Evolutionary conservation across 208 protist species (phyloP), one percentile per base, ranked within the genome.

Genomic region (Endotrypanum monterogeii): DNA sequence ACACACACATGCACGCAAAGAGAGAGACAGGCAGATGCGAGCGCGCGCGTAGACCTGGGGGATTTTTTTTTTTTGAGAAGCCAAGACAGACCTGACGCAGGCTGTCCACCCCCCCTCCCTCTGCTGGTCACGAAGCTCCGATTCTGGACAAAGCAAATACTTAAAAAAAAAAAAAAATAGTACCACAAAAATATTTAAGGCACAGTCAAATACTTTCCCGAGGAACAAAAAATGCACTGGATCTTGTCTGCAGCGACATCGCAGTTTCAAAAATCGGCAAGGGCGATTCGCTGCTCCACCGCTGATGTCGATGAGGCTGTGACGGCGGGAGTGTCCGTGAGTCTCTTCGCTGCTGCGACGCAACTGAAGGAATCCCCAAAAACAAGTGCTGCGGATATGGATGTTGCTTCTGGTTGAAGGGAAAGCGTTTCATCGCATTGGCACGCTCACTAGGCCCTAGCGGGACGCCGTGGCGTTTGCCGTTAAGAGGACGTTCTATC

Each of bases 1-100:
- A 82, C 57, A 74, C 2, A 74, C 62, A 50, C 18, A 57, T 41
- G 44, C 2, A 20, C 60, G 28, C 20, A 32, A 5, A 41, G 8
- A 65, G 9, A 35, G 9, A 65, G 5, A 65, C 12, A 30, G 9
- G 23, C 25, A 46, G 25, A 54, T 25, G 14, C 50, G n/a, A 54
- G 35, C 46, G 25, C 41, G 23, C 23, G 3, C 23, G 44, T 4
- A 46, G 11, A 7, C 23, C 12, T 48, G 62, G n/a, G 62, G 50
- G 62, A 20, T 14, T 11, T 20, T 73, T 52, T 65, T 28, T 41
- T 1, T 41, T 35, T 65, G 32, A 44, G 30, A 7, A 14, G 35
- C 2, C 44, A 9, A 7, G 20, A 9, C 8, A 23, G 4, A 23
- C 0, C 23, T 12, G 16, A 14, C 0, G 20, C 54, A 51, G n/a